Base-by-base conservation (phyloP, 805 yeast species). In the Schwanniomyces polymorphus region DNA sequence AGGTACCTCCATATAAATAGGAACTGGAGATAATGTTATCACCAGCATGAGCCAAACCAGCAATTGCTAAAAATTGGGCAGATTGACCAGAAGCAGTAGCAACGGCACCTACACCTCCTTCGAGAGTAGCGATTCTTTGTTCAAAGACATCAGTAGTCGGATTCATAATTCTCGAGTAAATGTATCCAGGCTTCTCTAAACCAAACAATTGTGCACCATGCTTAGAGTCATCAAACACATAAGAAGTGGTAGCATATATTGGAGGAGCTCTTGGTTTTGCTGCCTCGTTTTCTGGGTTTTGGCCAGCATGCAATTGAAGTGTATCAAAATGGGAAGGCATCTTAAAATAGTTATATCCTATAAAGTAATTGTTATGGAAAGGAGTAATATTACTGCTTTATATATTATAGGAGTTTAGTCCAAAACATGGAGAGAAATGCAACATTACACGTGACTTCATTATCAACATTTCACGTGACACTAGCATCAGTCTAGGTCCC, bases 81-180 rank as follows among this genome's bases (percentile, higher is more conserved):
- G 97, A 92, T 72, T 91, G 97, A 52, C 99, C 99, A n/a, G 97
- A 91, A 18, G 96, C 69, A 23, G 86, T 85, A 6, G 97, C 95
- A 46, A 92, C 71, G 4, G 96, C 98, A 49, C 87, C 96, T 43
- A 84, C 85, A 62, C 98, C 99, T 48, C 87, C 86, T 72, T 92
- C 99, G 50, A 92, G 79, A 43, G 95, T 95, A 45, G 97, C 95
- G 50, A 92, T 78, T 72, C 99, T 81, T 65, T 88, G 82, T 72
- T 92, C 99, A 53, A 92, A 87, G 23, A 88, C 92, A 59, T 87
- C 96, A 48, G 79, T 85, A 50, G 99, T 92, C 53, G 99, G 99
- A 74, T 92, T 92, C 81, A 82, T 85, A 56, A 92, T 77, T 66
- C 99, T 82, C 10, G 96, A 85, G 75, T 92, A 94, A 58, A 91